Evolutionary conservation across 352 stramenopile species (phyloP).

Genomic region (Globisporangium acanthophoron): DNA sequence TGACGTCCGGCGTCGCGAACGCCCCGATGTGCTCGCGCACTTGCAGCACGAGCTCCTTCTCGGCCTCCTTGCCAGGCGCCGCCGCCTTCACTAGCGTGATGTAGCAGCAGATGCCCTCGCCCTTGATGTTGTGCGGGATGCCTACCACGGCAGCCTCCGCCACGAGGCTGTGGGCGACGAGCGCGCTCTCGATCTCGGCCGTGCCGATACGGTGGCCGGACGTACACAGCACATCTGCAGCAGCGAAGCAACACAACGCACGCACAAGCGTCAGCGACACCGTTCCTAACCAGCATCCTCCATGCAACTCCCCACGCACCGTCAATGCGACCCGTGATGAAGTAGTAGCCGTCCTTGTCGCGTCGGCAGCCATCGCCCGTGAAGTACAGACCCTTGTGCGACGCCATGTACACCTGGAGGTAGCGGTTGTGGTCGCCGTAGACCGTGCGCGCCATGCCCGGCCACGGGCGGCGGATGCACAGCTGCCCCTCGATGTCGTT

Average conservation of each 20-base stretch:
- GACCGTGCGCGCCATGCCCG: conserved; percentile 94
- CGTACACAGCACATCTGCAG: conserved; percentile 93
- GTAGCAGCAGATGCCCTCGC: conserved; percentile 95
- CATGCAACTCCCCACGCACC: conserved; percentile 13
- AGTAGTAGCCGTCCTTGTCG: conserved; percentile 96
- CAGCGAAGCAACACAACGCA: neutral
- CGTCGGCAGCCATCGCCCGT: conserved; percentile 87
- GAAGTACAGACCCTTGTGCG: conserved; percentile 97
- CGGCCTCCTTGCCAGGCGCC: conserved; percentile 45
- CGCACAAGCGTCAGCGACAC: conserved; percentile 5
- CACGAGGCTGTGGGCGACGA: conserved; percentile 91
- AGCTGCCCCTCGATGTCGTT: conserved; percentile 92
- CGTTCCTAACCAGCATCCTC: neutral
- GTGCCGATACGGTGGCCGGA: conserved; percentile 90
- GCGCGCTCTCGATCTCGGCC: conserved; percentile 84
- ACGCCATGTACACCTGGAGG: conserved; percentile 94
- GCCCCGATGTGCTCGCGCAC: conserved; percentile 93
- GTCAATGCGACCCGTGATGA: conserved; percentile 98
- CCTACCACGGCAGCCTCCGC: conserved; percentile 94
- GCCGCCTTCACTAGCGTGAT: conserved; percentile 88
- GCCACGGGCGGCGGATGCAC: conserved; percentile 94
- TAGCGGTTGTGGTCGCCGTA: conserved; percentile 95
- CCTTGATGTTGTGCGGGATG: conserved; percentile 96
- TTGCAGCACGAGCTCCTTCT: conserved; percentile 65
- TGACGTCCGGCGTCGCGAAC: conserved; percentile 95